Conservation (phyloP, 768 basidiomycete species). For the Hortiboletus campestris region DNA sequence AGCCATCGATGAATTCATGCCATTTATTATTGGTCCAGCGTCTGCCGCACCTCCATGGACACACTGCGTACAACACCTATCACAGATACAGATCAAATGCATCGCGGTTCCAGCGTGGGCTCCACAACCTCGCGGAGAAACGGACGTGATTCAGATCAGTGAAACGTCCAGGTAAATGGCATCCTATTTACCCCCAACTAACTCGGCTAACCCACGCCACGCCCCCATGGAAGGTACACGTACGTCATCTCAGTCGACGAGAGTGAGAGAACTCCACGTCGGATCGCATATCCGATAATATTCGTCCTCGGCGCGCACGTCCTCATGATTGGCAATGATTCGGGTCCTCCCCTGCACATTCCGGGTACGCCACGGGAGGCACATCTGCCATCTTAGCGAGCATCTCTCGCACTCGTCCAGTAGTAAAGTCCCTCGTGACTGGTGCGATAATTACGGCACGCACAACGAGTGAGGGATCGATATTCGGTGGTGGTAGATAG, state of each 20-base stretch:
- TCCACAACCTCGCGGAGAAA: constrained; percentile 27
- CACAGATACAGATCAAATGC: constrained; percentile 23
- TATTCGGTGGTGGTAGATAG: constrained; percentile 37
- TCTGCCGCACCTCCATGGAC: neutral
- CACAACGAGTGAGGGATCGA: constrained; percentile 47
- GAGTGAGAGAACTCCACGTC: constrained; percentile 8
- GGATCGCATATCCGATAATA: constrained; percentile 20
- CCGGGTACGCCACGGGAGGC: constrained; percentile 21
- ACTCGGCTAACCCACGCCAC: constrained; percentile 28
- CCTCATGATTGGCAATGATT: neutral
- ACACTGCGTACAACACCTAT: constrained; percentile 11
- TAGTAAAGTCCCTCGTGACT: constrained; percentile 44
- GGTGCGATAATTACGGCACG: constrained; percentile 52
- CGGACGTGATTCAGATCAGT: constrained; percentile 15
- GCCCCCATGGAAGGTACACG: constrained; percentile 12
- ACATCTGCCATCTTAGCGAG: constrained; percentile 21
- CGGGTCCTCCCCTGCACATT: constrained; percentile 5
- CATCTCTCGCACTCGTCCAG: constrained; percentile 21
- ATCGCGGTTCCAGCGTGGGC: constrained; percentile 30
- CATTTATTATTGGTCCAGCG: constrained; percentile 7
- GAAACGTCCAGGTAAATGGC: neutral
- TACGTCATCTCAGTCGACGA: constrained; percentile 21
- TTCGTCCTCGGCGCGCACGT: neutral
- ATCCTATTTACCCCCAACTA: constrained; percentile 23
- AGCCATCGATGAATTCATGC: constrained; percentile 16